Conservation (phyloP, 1,284 basidiomycete genomes). For the Cutaneotrichosporon dermatis region DNA sequence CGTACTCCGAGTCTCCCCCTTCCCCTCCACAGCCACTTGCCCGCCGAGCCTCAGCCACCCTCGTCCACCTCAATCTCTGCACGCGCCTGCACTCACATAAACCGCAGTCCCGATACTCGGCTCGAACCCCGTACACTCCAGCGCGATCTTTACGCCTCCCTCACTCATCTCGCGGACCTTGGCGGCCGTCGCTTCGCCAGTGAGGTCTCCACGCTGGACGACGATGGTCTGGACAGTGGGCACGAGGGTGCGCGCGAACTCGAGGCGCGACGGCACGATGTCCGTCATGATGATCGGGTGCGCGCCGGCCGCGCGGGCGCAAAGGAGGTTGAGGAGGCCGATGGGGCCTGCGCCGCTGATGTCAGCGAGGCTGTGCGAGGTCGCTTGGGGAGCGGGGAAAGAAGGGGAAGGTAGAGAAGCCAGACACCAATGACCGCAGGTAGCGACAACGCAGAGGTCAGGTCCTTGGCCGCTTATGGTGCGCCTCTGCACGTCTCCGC, state of each 20-base stretch:
- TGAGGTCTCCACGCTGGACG: constrained; percentile 21
- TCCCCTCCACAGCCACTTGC: too few species aligned
- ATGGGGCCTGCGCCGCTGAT: constrained; percentile 52
- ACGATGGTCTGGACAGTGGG: constrained; percentile 50
- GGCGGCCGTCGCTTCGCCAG: constrained; percentile 27
- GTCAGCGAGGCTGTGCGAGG: too few species aligned
- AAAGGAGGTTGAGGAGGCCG: constrained; percentile 54
- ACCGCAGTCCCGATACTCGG: constrained; percentile 75
- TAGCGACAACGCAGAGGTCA: too few species aligned
- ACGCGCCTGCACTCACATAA: constrained; percentile 53
- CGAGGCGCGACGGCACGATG: constrained; percentile 51
- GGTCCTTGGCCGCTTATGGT: too few species aligned
- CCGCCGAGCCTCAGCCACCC: too few species aligned
- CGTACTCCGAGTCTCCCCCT: too few species aligned
- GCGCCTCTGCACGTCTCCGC: too few species aligned
- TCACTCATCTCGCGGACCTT: constrained; percentile 42
- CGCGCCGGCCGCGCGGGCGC: constrained; percentile 53
- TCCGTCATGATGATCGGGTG: constrained; percentile 55
- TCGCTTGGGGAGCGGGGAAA: too few species aligned
- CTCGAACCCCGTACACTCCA: constrained; percentile 72
- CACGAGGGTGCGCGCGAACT: constrained; percentile 53
- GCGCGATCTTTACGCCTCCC: constrained; percentile 30
- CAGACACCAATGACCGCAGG: neutral
- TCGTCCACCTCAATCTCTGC: too few species aligned
- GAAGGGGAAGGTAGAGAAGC: too few species aligned